phyloP scores from a whole-genome alignment of 257 asterid genomes.

The Leptodermis oblonga region DNA sequence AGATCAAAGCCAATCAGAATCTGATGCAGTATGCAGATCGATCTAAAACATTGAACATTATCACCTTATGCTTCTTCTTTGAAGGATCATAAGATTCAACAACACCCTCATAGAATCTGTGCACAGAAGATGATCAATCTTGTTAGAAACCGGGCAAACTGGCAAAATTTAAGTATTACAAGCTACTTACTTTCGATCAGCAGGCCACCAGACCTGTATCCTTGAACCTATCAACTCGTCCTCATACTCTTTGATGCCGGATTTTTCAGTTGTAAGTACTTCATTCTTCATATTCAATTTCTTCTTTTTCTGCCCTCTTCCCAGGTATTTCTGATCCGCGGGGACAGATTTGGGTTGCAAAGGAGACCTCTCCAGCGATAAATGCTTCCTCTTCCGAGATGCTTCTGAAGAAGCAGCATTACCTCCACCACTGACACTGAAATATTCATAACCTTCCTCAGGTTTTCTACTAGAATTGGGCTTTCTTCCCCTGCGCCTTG shows the following conservation, averaged over 20 bases:
- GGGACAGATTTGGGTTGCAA: neutral
- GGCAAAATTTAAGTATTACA: neutral
- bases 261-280: conserved; percentile 11
- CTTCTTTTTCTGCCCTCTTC: conserved; percentile 36
- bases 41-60: conserved; percentile 5
- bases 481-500: conserved; percentile 37
- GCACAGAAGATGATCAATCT: conserved; percentile 18
- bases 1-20: neutral
- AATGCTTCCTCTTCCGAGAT: conserved; percentile 23
- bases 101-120: conserved; percentile 49
- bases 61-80: conserved; percentile 42
- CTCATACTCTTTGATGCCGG: conserved; percentile 25
- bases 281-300: conserved; percentile 13
- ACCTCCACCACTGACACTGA: conserved; percentile 19
- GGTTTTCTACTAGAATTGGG: conserved; percentile 30
- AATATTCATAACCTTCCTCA: conserved; percentile 28
- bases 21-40: neutral
- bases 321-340: conserved; percentile 12
- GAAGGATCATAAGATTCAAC: conserved; percentile 40
- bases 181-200: conserved; percentile 38
- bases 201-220: conserved; percentile 53
- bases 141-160: neutral
- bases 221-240: conserved; percentile 46
- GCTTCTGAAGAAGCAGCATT: conserved; percentile 27
- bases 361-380: conserved; percentile 19